Conservation (phyloP, 2,329 filamentous ascomycete species). For the Zymoseptoria passerinii region DNA sequence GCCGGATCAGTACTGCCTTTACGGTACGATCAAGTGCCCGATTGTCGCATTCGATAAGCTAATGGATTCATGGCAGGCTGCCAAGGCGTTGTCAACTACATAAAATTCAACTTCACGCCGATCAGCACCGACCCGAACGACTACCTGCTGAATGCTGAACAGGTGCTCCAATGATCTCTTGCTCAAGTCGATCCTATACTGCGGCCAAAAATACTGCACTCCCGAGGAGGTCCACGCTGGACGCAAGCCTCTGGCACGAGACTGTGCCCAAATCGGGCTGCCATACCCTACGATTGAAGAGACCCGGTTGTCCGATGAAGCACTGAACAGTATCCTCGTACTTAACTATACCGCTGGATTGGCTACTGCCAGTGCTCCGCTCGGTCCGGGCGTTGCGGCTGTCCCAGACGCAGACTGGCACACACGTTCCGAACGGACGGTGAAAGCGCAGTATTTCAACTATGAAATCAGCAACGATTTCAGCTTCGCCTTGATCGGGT, state of each 20-base stretch:
- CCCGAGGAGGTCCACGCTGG: slow-evolving; percentile 4
- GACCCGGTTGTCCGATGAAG: slow-evolving; percentile 2
- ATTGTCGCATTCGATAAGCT: not conserved
- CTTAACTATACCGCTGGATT: slow-evolving; percentile 9
- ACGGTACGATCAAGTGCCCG: slow-evolving; percentile 1
- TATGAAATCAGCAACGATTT: slow-evolving; percentile 12
- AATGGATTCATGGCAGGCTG: not conserved
- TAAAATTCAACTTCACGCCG: slow-evolving; percentile 11
- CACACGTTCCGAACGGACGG: not conserved
- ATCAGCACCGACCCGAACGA: not conserved
- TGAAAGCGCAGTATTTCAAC: slow-evolving; percentile 7
- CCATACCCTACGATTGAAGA: slow-evolving; percentile 6
- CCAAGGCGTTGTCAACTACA: slow-evolving; percentile 1
- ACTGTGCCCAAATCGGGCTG: slow-evolving; percentile 4
- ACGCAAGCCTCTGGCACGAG: not conserved
- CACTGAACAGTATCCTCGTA: slow-evolving; percentile 3
- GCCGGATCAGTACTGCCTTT: slow-evolving; percentile 8
- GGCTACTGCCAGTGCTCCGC: slow-evolving; percentile 6
- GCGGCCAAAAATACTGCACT: slow-evolving; percentile 14
- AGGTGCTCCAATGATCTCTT: slow-evolving; percentile 8
- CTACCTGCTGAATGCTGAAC: slow-evolving; percentile 7
- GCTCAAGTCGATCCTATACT: slow-evolving; percentile 10
- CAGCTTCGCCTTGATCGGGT: slow-evolving; percentile 26
- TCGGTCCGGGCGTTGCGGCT: slow-evolving; percentile 1
- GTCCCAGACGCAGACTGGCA: slow-evolving; percentile 13